Evolutionary conservation across 495 filamentous ascomycete species (phyloP), one percentile per base, ranked within the genome.

Genomic region (Podospora conica): DNA sequence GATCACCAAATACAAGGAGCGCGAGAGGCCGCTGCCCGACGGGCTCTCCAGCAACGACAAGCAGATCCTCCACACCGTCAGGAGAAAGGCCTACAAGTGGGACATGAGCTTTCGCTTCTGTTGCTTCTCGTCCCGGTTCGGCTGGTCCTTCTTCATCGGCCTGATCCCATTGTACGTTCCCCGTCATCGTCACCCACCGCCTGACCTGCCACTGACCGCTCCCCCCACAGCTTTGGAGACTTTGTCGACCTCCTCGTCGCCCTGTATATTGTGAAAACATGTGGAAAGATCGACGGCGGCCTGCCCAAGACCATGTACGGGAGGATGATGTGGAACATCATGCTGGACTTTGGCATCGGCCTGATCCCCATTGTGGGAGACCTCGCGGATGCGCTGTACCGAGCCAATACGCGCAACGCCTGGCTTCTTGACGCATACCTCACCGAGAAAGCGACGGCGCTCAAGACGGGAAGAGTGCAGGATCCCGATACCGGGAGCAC

Each of bases 301-400:
- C 85, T 96, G 27, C 88, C 87, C 5, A 56, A 71, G 20, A 64
- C 66, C 1, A 71, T 93, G 33, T 79, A 76, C 53, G 74, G 73
- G n/a, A 78, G 79, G 70, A 97, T 98, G 94, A 64, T 90, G 61
- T 74, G 90, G 65, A 91, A 96, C 75, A 83, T 97, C 55, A 58
- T 86, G 3, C 60, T 93, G 27, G 95, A 97, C 75, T 91, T 96
- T 67, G 70, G 85, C 61, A 81, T 97, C 54, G 95, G 95, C 15
- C 79, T 98, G 9, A 79, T 96, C 21, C 95, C 95, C 0, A 85
- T 97, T 68, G 61, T 96, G 7, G 95, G 95, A 21, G 95, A 97
- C 70, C 24, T 98, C 24, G 84, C 84, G 40, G 95, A 98, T 73
- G 76, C 79, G 2, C 21, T 81, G 10, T 81, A 80, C 66, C 75